phyloP scores from a whole-genome alignment of 2,329 filamentous ascomycete species.

The Chaetomium olivaceum region DNA sequence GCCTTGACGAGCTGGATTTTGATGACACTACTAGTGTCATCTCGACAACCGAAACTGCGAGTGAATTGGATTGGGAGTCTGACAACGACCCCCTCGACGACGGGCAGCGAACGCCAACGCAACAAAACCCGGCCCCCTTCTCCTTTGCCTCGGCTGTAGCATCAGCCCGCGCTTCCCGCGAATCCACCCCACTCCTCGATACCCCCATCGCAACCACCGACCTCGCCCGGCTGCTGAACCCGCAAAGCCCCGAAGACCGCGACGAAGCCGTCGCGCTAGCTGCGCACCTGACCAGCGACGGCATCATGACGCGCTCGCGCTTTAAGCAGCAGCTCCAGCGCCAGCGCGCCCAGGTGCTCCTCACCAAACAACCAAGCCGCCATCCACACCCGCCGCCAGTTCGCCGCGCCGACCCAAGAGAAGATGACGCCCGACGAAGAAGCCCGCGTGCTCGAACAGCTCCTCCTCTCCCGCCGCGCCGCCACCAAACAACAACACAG shows the following conservation, averaged over 20 bases:
- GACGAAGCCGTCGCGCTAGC: constrained; percentile 80
- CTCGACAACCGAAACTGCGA: constrained; percentile 53
- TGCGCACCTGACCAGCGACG: constrained; percentile 70
- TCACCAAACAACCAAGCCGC: constrained; percentile 44
- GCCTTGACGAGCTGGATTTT: constrained; percentile 42
- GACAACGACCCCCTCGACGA: constrained; percentile 43
- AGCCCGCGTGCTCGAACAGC: constrained; percentile 60
- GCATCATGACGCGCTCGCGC: constrained; percentile 77
- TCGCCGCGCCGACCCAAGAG: constrained; percentile 40
- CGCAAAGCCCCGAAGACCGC: constrained; percentile 72
- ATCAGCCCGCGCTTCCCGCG: constrained; percentile 40
- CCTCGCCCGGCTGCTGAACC: constrained; percentile 79
- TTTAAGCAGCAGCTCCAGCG: constrained; percentile 69
- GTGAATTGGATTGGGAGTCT: constrained; percentile 43
- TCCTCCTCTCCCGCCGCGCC: constrained; percentile 55
- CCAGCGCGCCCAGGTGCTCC: constrained; percentile 68
- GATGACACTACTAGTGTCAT: constrained; percentile 79
- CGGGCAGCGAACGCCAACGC: constrained; percentile 72
- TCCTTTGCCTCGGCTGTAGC: constrained; percentile 31
- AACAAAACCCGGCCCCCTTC: constrained; percentile 49
- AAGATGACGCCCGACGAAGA: constrained; percentile 59
- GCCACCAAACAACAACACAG: constrained; percentile 26
- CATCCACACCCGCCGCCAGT: constrained; percentile 31
- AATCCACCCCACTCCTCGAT: constrained; percentile 61
- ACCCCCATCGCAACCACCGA: constrained; percentile 64